Evolutionary conservation across 495 filamentous ascomycete genomes (phyloP).

Genomic region (Penicillium cinerascens): DNA sequence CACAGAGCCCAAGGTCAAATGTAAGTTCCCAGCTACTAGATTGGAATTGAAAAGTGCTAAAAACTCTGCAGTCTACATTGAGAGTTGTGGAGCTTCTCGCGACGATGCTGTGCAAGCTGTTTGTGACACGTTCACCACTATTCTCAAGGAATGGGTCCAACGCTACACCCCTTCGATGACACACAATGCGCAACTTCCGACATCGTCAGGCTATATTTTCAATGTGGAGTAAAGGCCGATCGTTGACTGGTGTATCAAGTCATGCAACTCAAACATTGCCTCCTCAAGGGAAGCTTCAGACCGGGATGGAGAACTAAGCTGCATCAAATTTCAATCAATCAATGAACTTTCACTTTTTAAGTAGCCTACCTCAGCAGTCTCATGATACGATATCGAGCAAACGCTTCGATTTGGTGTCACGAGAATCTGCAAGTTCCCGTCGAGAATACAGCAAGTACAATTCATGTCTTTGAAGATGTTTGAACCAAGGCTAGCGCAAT

Average conservation of each 20-base stretch:
- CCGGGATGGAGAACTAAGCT: not conserved
- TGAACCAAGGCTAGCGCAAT: not conserved
- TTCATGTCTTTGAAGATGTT: not conserved
- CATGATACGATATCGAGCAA: not conserved
- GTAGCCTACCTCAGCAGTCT: not conserved
- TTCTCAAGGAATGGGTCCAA: constrained; percentile 58
- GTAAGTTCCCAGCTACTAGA: constrained; percentile 32
- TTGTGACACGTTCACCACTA: constrained; percentile 46
- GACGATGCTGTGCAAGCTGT: constrained; percentile 51
- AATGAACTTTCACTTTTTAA: not conserved
- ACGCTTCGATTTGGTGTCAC: constrained; percentile 1
- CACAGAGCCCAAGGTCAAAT: constrained; percentile 68
- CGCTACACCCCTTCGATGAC: constrained; percentile 41
- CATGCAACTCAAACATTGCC: not conserved
- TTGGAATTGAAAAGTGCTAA: not conserved
- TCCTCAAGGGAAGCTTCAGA: not conserved
- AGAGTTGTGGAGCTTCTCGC: constrained; percentile 45
- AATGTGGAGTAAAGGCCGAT: constrained; percentile 17
- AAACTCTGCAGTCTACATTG: constrained; percentile 49
- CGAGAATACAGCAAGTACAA: not conserved
- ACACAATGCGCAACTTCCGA: constrained; percentile 32
- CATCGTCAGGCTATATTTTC: constrained; percentile 41
- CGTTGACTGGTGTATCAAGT: not conserved
- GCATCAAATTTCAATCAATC: not conserved
- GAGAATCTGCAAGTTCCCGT: constrained; percentile 1